These are phyloP conservation scores for Wilcoxina mikolae DNA, from an alignment of 495 filamentous ascomycete species.

Conservation along the genomic window DNA sequence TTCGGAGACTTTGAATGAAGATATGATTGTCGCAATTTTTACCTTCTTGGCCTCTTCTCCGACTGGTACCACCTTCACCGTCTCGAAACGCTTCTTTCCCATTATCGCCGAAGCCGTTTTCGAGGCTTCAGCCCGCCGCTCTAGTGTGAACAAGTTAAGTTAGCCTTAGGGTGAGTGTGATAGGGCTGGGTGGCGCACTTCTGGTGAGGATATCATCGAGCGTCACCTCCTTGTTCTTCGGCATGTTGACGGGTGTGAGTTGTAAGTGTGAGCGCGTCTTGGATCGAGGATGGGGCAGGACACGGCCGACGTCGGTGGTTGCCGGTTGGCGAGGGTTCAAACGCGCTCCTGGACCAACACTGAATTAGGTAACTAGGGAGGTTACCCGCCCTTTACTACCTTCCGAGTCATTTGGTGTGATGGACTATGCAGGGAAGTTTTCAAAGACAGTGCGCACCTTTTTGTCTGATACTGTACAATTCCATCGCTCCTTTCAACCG, in stretches of 20 bases:
- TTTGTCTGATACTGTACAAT: too few relatives aligned
- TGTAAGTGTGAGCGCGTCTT: too few relatives aligned
- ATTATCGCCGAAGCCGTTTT: slow-evolving; percentile 22
- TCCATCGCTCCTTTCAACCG: too few relatives aligned
- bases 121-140: slow-evolving; percentile 24
- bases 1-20: background rate
- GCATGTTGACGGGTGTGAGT: too few relatives aligned
- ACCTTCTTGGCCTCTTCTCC: slow-evolving; percentile 10
- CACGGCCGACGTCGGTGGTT: background rate
- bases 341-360: too few relatives aligned
- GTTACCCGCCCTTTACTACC: too few relatives aligned
- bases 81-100: slow-evolving; percentile 19
- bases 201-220: slow-evolving; percentile 24
- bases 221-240: slow-evolving; percentile 8
- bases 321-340: too few relatives aligned
- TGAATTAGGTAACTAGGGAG: too few relatives aligned
- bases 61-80: slow-evolving; percentile 1
- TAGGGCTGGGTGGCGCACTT: slow-evolving; percentile 14
- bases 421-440: too few relatives aligned
- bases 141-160: slow-evolving; percentile 6
- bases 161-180: background rate
- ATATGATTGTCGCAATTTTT: background rate
- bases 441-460: too few relatives aligned
- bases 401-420: too few relatives aligned
- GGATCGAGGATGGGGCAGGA: background rate